Conservation (phyloP, 2,329 filamentous ascomycete species). For the Fusarium keratoplasticum region DNA sequence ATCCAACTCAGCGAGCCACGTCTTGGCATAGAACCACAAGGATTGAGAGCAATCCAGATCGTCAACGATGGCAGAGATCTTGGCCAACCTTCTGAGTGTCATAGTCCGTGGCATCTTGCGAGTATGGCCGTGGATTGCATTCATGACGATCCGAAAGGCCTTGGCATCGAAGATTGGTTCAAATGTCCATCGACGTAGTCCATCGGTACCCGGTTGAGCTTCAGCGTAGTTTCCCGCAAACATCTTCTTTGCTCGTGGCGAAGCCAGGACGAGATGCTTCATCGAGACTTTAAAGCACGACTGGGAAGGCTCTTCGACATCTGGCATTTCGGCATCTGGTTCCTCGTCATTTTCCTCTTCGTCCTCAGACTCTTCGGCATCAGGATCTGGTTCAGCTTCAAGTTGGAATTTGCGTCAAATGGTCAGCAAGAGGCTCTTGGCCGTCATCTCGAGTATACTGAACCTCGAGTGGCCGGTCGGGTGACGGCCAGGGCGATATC, state of each 20-base stretch:
- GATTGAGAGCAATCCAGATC: not conserved
- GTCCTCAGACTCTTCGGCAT: not conserved
- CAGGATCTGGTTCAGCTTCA: not conserved
- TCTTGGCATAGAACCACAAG: not conserved
- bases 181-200: slow-evolving; percentile 3
- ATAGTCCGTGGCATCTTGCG: not conserved
- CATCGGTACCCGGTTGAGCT: not conserved
- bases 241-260: slow-evolving; percentile 3
- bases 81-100: not conserved
- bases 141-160: not conserved
- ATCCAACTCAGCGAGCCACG: not conserved
- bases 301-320: not conserved
- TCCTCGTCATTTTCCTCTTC: not conserved
- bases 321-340: not conserved
- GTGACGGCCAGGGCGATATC: not conserved
- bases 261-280: slow-evolving; percentile 7
- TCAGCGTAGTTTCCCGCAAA: not conserved
- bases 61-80: not conserved
- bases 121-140: not conserved
- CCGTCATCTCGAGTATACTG: not conserved
- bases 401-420: not conserved
- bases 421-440: not conserved
- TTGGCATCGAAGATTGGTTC: not conserved
- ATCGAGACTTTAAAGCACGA: not conserved
- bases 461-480: not conserved